A percentile compares a stretch with the other conserved stretches of the same genome.
Evolutionary conservation across 129 eudicot species (phyloP).

Genomic region (Helianthus annuus): HanXRQr2.0-SUNRISE NC_035441.2:182755539-182756038

Average conservation of each 20-base stretch:
- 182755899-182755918: background rate
- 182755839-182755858: slow-evolving; percentile 20
- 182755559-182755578: background rate
- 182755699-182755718: background rate
- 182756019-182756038: too few species aligned
- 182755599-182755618: background rate
- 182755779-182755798: slow-evolving; percentile 38
- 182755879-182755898: background rate
- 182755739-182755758: slow-evolving; percentile 11
- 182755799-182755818: slow-evolving; percentile 15
- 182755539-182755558: background rate
- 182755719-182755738: slow-evolving; percentile 14
- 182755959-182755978: too few species aligned
- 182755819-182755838: slow-evolving; percentile 15
- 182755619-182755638: background rate
- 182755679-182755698: slow-evolving; percentile 8
- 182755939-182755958: background rate
- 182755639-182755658: background rate
- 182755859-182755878: slow-evolving; percentile 15
- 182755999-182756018: too few species aligned
- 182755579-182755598: background rate
- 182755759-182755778: slow-evolving; percentile 41
- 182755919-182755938: background rate
- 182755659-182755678: background rate
- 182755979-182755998: too few species aligned